These are phyloP conservation scores for Phytophthora sp. DNA, from an alignment of 352 stramenopile genomes.

Conservation along the genomic window DNA sequence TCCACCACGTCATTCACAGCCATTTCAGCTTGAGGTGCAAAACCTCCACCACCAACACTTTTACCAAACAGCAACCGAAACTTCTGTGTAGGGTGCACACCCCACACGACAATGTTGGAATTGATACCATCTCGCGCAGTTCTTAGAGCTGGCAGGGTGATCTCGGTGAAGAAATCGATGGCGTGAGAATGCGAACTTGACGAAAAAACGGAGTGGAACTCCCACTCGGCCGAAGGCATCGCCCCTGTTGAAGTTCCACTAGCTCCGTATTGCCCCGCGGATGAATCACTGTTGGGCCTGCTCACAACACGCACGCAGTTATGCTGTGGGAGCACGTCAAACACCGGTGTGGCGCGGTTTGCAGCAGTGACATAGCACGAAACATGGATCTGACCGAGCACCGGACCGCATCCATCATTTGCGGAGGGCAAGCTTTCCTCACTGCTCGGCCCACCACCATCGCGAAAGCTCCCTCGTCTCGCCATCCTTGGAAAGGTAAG, in stretches of 20 bases:
- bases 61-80: conserved; percentile 74
- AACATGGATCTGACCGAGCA: conserved; percentile 56
- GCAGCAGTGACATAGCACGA: conserved; percentile 77
- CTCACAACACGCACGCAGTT: conserved; percentile 54
- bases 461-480: not conserved
- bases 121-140: conserved; percentile 61
- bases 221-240: conserved; percentile 47
- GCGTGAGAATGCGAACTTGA: conserved; percentile 45
- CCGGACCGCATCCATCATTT: conserved; percentile 2
- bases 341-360: conserved; percentile 67
- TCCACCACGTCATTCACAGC: conserved; percentile 51
- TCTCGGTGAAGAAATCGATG: conserved; percentile 60
- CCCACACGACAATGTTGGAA: conserved; percentile 66
- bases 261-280: not conserved
- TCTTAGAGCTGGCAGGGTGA: conserved; percentile 54
- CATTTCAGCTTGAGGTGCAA: conserved; percentile 17
- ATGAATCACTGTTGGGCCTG: conserved; percentile 25
- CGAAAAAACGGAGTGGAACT: conserved; percentile 65
- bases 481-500: conserved; percentile 2
- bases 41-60: conserved; percentile 35
- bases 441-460: not conserved
- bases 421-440: not conserved
- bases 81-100: conserved; percentile 76
- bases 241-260: not conserved
- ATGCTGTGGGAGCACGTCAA: conserved; percentile 54